Conservation (phyloP, 306 rosid genomes). For the Cercis canadensis region DNA sequence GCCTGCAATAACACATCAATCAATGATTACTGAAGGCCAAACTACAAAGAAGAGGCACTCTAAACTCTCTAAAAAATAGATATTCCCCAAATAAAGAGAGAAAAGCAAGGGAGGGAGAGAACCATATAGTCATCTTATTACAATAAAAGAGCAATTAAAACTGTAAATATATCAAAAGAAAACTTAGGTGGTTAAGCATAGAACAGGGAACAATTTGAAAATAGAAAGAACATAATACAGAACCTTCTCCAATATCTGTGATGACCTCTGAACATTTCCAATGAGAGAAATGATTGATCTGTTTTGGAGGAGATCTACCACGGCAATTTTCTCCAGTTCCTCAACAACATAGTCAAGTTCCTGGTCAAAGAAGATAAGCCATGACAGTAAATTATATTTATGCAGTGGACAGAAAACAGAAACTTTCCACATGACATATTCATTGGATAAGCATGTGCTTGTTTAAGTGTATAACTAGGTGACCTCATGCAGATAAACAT, state of each 20-base stretch:
- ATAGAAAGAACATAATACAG: conserved; percentile 28
- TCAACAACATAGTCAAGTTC: conserved; percentile 95
- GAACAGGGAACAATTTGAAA: conserved; percentile 8
- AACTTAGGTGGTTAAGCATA: neutral
- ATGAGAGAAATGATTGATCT: conserved; percentile 95
- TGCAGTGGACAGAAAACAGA: conserved; percentile 6
- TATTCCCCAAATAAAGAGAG: conserved; percentile 6
- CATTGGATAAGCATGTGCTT: conserved; percentile 12
- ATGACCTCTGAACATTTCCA: conserved; percentile 92
- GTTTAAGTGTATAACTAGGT: conserved; percentile 13
- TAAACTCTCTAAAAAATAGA: conserved; percentile 15
- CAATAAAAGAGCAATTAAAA: conserved; percentile 5
- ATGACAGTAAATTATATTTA: conserved; percentile 22
- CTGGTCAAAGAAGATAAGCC: conserved; percentile 51
- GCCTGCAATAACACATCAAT: conserved; percentile 59
- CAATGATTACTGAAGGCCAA: neutral
- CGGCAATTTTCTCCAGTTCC: conserved; percentile 93
- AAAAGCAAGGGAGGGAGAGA: conserved; percentile 18
- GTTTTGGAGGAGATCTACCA: conserved; percentile 86
- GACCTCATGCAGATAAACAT: conserved; percentile 1
- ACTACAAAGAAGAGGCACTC: conserved; percentile 3
- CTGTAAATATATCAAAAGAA: conserved; percentile 14
- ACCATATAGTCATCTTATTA: conserved; percentile 19
- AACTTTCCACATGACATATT: conserved; percentile 2
- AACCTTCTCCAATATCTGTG: conserved; percentile 93